Conservation (phyloP, 257 asterid genomes). For the Solanum rostratum region DNA sequence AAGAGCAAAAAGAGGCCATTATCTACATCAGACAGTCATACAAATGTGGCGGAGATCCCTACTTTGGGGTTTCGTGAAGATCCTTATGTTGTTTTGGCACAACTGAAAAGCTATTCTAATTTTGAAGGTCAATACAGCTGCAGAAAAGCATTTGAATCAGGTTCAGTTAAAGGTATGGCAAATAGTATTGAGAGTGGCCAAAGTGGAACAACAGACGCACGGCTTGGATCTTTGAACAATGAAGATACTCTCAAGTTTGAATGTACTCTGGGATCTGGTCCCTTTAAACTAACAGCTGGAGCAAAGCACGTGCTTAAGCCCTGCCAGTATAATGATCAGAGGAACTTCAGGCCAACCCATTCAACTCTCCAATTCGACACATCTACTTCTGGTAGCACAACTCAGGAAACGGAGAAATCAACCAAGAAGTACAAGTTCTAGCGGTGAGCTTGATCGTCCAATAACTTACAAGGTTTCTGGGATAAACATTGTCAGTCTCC, state of each 20-base stretch:
- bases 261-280: conserved; percentile 19
- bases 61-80: conserved; percentile 18
- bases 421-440: conserved; percentile 17
- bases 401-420: conserved; percentile 19
- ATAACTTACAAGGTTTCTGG: neutral
- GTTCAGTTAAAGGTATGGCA: conserved; percentile 8
- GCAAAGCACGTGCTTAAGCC: conserved; percentile 32
- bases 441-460: conserved; percentile 6
- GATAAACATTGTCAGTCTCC: neutral
- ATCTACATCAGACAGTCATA: conserved; percentile 15
- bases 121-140: conserved; percentile 5
- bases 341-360: conserved; percentile 12
- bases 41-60: conserved; percentile 23
- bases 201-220: conserved; percentile 4
- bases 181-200: conserved; percentile 9
- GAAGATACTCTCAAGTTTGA: conserved; percentile 1
- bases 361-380: conserved; percentile 16
- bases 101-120: conserved; percentile 3
- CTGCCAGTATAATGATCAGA: conserved; percentile 19
- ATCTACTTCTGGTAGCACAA: conserved; percentile 10
- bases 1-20: conserved; percentile 22
- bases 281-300: conserved; percentile 31
- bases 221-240: neutral
- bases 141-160: conserved; percentile 9
- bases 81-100: conserved; percentile 5